Evolutionary conservation across 768 basidiomycete genomes (phyloP).

Genomic region (Sistotremastrum suecicum): DNA sequence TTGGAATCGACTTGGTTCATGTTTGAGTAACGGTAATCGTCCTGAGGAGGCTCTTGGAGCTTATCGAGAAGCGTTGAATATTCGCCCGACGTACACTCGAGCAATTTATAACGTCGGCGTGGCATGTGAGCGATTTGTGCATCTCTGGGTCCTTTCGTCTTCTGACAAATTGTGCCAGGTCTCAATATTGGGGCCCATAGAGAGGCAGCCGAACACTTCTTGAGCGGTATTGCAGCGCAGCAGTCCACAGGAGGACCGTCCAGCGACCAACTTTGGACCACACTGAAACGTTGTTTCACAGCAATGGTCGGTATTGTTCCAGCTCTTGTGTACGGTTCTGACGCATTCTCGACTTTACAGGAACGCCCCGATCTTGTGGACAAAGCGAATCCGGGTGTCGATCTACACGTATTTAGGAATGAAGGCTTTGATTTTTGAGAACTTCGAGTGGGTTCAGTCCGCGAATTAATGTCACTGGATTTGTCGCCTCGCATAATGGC

Average conservation of each 20-base stretch:
- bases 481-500: too few species aligned
- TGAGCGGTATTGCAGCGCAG: slow-evolving; percentile 73
- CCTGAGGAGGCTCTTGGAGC: slow-evolving; percentile 88
- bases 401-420: slow-evolving; percentile 58
- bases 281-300: slow-evolving; percentile 66
- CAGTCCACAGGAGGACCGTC: slow-evolving; percentile 51
- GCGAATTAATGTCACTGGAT: too few species aligned
- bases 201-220: slow-evolving; percentile 93
- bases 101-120: slow-evolving; percentile 98
- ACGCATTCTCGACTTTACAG: slow-evolving; percentile 23
- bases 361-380: slow-evolving; percentile 74
- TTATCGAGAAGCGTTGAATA: slow-evolving; percentile 77
- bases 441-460: too few species aligned
- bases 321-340: not conserved
- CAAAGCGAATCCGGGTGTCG: slow-evolving; percentile 45
- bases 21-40: slow-evolving; percentile 84
- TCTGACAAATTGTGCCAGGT: slow-evolving; percentile 31
- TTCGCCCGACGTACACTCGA: slow-evolving; percentile 91
- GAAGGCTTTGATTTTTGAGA: slow-evolving; percentile 82
- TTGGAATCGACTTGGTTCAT: slow-evolving; percentile 94
- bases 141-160: not conserved
- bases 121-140: slow-evolving; percentile 52
- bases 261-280: slow-evolving; percentile 82
- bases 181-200: slow-evolving; percentile 90
- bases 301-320: slow-evolving; percentile 47